Evolutionary conservation across 768 basidiomycete species (phyloP), one percentile per base, ranked within the genome.

Genomic region (Sarcomyxa edulis): DNA sequence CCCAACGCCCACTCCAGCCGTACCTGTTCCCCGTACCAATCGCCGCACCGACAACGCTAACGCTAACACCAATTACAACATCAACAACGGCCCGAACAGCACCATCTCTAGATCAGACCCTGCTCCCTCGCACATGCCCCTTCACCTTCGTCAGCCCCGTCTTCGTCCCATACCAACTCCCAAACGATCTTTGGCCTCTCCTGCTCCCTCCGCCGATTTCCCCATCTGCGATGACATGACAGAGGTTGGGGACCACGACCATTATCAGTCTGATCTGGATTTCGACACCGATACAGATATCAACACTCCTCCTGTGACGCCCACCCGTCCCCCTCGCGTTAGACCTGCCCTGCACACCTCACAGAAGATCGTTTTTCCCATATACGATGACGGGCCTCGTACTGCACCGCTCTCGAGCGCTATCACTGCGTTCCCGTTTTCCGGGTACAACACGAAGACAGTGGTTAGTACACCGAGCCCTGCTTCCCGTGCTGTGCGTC

Each of bases 311-410:
- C n/a, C n/a, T n/a, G n/a, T n/a, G n/a, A n/a, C n/a, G n/a, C n/a
- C n/a, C n/a, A n/a, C n/a, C n/a, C n/a, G n/a, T n/a, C n/a, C n/a
- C n/a, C n/a, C n/a, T n/a, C n/a, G n/a, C n/a, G n/a, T n/a, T n/a
- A n/a, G n/a, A n/a, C n/a, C n/a, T n/a, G n/a, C n/a, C n/a, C n/a
- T n/a, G n/a, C n/a, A n/a, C n/a, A n/a, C n/a, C n/a, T n/a, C n/a
- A n/a, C n/a, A n/a, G n/a, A n/a, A 32, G 40, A 52, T 43, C 32
- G 64, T 60, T 24, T 85, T 85, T 56, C 84, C 81, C 3, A 60
- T 89, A 31, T 87, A 84, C 48, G 84, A 88, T 35, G 61, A 62
- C 40, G 69, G 67, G 14, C 71, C 71, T 6, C 70, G 63, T 27
- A 77, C 78, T 4, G 77, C 76, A 0, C 76, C 81, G 0, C 40